Base-by-base conservation (phyloP, 495 filamentous ascomycete genomes). In the Acidomyces sp. region DNA sequence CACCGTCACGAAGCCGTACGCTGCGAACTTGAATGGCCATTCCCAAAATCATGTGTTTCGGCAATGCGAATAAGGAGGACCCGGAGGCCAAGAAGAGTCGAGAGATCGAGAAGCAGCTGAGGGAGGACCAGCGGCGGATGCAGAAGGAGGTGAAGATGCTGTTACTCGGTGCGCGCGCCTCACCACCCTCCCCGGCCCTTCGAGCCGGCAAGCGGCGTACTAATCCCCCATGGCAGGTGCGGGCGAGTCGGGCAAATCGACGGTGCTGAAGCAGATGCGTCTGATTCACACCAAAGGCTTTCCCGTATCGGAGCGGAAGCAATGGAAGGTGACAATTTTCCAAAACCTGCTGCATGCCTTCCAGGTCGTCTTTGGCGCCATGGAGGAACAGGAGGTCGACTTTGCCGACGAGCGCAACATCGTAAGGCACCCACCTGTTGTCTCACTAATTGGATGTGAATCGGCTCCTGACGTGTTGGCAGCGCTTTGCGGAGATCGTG, bases 191-290 rank as follows among this genome's bases (percentile, higher is more conserved):
- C n/a, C n/a, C n/a, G n/a, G n/a, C n/a, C n/a, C n/a, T n/a, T n/a
- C n/a, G n/a, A n/a, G n/a, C n/a, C n/a, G n/a, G n/a, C n/a, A n/a
- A n/a, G n/a, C n/a, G n/a, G n/a, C n/a, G n/a, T n/a, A n/a, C n/a
- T n/a, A n/a, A n/a, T n/a, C n/a, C n/a, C n/a, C n/a, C n/a, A n/a
- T n/a, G n/a, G 9, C 59, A 96, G 90, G 90, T 58, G 90, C 90
- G 53, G 90, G 90, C 54, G 90, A 97, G 65, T 93, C 85, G 21
- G 90, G 90, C 30, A 97, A 97, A 59, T 97, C 90, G 6, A 97
- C 90, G 4, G 87, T 97, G 44, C 72, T 97, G 37, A 97, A 97
- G 67, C 90, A 97, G 69, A 97, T 97, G 90, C 86, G 88, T 55
- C 78, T 97, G 61, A 96, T 97, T 52, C 87, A 97, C 56, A 79